phyloP scores from a whole-genome alignment of 2,329 filamentous ascomycete genomes.

The Hirsutella minnesotensis region DNA sequence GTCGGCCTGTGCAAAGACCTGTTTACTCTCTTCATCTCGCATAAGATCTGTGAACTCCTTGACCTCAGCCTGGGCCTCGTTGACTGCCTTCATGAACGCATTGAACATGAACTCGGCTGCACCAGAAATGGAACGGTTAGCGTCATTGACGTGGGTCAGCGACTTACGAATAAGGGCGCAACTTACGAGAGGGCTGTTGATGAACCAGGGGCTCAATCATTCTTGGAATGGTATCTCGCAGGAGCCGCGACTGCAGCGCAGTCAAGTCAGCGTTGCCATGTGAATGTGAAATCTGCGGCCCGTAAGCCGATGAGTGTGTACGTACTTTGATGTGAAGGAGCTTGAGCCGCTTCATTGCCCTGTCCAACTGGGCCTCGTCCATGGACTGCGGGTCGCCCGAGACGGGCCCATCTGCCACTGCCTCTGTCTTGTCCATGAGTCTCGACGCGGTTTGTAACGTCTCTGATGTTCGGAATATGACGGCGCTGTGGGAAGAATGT shows the following conservation, averaged over 20 bases:
- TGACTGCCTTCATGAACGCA: conserved; percentile 35
- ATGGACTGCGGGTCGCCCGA: conserved; percentile 16
- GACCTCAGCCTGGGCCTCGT: conserved; percentile 36
- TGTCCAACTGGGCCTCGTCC: conserved; percentile 38
- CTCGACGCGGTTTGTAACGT: neutral
- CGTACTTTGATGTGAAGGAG: conserved; percentile 42
- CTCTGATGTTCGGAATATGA: neutral
- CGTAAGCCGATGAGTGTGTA: neutral
- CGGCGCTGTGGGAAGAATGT: too few species aligned
- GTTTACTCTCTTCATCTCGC: conserved; percentile 32
- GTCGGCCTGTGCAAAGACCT: conserved; percentile 38
- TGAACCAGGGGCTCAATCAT: conserved; percentile 36
- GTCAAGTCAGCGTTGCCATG: conserved; percentile 8
- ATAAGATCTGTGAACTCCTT: conserved; percentile 36
- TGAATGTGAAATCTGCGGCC: neutral
- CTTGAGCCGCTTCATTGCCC: conserved; percentile 38
- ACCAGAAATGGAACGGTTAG: neutral
- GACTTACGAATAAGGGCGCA: neutral
- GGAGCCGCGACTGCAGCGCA: conserved; percentile 17
- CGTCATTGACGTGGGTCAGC: conserved; percentile 2
- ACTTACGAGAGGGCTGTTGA: conserved; percentile 39
- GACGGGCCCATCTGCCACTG: neutral
- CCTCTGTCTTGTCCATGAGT: conserved; percentile 4
- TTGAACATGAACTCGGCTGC: conserved; percentile 38
- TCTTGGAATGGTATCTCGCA: conserved; percentile 24